These are phyloP conservation scores for Microsporum audouinii DNA, from an alignment of 2,329 filamentous ascomycete genomes.

Conservation along the genomic window DNA sequence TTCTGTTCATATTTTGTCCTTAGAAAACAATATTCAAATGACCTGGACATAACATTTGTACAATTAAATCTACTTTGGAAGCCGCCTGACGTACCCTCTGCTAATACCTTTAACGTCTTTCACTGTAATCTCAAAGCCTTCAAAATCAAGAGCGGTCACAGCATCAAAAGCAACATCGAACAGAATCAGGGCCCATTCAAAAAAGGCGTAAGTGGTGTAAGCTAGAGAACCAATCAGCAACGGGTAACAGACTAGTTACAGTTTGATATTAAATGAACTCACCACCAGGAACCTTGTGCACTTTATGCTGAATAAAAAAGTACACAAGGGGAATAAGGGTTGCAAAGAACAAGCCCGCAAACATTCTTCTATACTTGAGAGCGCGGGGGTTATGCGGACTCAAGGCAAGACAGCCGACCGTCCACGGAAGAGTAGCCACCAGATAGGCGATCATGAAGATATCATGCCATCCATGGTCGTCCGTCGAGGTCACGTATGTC, in stretches of 20 bases:
- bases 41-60: constrained; percentile 34
- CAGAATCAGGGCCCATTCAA: constrained; percentile 90
- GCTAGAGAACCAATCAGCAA: constrained; percentile 43
- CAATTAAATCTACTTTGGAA: constrained; percentile 68
- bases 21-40: constrained; percentile 26
- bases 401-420: constrained; percentile 72
- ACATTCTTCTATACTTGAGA: constrained; percentile 76
- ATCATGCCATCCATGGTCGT: constrained; percentile 97
- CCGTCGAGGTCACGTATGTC: constrained; percentile 97
- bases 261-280: constrained; percentile 26
- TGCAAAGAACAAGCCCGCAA: constrained; percentile 76
- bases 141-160: constrained; percentile 84
- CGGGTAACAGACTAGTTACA: not conserved
- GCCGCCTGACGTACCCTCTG: constrained; percentile 97
- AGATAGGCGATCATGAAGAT: constrained; percentile 99
- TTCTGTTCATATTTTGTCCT: constrained; percentile 32
- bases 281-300: constrained; percentile 90
- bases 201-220: constrained; percentile 95
- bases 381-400: constrained; percentile 75
- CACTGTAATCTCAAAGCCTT: constrained; percentile 73
- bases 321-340: constrained; percentile 84
- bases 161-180: constrained; percentile 96
- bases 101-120: constrained; percentile 80
- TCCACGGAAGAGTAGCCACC: constrained; percentile 91
- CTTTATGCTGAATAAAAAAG: constrained; percentile 98